Percentiles rank a stretch among this genome's conserved stretches.
These are phyloP conservation scores for Acanthamoeba divionensis DNA, from an alignment of 208 protist species.

Conservation along the genomic window DNA sequence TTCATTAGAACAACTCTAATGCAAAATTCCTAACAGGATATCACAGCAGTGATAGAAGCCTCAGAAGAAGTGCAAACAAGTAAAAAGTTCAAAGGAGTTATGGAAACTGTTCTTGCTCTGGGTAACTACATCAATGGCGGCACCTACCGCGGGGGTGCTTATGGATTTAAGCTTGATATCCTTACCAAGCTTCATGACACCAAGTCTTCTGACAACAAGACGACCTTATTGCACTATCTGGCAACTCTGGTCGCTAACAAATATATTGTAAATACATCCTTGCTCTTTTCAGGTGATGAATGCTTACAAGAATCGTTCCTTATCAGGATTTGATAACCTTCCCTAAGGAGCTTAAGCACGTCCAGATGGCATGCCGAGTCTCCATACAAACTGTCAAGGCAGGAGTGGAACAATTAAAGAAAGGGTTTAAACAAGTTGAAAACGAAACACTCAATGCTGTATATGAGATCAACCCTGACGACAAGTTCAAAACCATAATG, in stretches of 20 bases:
- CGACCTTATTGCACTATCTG: constrained; percentile 38
- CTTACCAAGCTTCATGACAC: constrained; percentile 60
- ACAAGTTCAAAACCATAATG: neutral
- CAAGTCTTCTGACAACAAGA: neutral
- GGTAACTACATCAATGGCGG: constrained; percentile 64
- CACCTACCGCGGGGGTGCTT: constrained; percentile 50
- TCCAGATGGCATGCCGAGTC: neutral
- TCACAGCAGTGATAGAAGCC: constrained; percentile 28
- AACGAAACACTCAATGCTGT: neutral
- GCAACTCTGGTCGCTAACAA: neutral
- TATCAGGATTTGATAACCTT: neutral
- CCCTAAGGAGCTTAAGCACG: constrained; percentile 8
- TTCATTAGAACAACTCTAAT: neutral
- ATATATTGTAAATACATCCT: neutral
- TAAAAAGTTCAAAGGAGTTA: neutral
- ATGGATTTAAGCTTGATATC: constrained; percentile 61
- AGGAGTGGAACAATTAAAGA: neutral
- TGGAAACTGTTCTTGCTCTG: constrained; percentile 52
- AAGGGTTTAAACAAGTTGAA: neutral
- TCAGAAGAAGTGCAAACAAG: neutral
- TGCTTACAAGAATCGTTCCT: neutral
- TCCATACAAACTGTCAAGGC: constrained; percentile 10
- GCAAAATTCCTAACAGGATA: neutral
- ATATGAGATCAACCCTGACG: neutral
- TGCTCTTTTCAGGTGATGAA: neutral